phyloP scores from a whole-genome alignment of 495 filamentous ascomycete genomes.

The Hyaloscypha finlandica region DNA sequence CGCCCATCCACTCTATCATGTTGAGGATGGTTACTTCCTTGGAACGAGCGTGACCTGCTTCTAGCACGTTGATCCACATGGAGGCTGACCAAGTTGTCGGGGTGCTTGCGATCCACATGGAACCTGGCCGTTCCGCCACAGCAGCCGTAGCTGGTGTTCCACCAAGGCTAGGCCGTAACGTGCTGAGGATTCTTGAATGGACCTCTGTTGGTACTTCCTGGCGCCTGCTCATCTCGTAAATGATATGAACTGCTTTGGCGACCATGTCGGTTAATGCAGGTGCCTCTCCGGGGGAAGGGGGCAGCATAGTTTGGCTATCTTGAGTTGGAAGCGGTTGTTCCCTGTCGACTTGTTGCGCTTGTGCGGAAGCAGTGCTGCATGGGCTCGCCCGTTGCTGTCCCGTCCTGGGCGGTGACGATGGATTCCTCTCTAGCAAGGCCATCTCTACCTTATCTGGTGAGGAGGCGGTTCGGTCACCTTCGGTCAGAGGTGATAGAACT shows the following conservation, averaged over 20 bases:
- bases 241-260: constrained; percentile 7
- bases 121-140: neutral
- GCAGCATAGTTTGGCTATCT: constrained; percentile 9
- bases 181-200: constrained; percentile 10
- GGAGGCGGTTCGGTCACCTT: neutral
- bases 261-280: constrained; percentile 1
- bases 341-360: constrained; percentile 3
- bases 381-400: neutral
- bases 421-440: constrained; percentile 1
- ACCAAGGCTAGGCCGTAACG: constrained; percentile 3
- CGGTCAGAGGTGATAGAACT: constrained; percentile 10
- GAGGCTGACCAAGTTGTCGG: constrained; percentile 13
- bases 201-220: constrained; percentile 2
- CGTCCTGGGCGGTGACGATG: neutral
- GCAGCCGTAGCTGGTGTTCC: neutral
- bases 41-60: constrained; percentile 19
- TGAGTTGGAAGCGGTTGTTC: constrained; percentile 8
- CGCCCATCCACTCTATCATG: too few species aligned
- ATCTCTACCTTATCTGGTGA: constrained; percentile 9
- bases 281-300: constrained; percentile 1
- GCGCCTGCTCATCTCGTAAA: constrained; percentile 1
- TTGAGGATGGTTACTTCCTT: constrained; percentile 16
- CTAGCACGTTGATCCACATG: constrained; percentile 19
- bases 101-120: constrained; percentile 6
- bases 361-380: neutral